A percentile compares a stretch with the other conserved stretches of the same genome.
These are phyloP conservation scores for Graphilbum ipis-grandicollis DNA, from an alignment of 2,329 filamentous ascomycete species.

Conservation along the genomic window DNA sequence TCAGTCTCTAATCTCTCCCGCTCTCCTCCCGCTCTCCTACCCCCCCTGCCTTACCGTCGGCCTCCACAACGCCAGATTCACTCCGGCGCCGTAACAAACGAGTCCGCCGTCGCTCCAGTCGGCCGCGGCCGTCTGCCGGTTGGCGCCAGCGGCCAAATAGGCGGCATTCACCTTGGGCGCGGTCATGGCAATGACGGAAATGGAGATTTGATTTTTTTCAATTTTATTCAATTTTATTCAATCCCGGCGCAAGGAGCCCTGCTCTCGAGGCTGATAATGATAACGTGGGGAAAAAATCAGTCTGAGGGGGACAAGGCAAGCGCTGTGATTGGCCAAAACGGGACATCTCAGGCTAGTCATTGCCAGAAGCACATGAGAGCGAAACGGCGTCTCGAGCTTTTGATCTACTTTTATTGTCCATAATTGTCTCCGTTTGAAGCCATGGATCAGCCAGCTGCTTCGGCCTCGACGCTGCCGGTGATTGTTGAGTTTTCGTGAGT, in stretches of 20 bases:
- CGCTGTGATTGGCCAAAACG: constrained; percentile 8
- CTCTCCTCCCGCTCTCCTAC: background rate
- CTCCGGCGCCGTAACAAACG: constrained; percentile 77
- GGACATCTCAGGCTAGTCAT: too few species aligned
- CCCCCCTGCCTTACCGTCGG: constrained; percentile 40
- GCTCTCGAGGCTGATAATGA: background rate
- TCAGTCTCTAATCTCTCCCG: background rate
- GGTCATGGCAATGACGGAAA: too few species aligned
- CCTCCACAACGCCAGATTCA: constrained; percentile 78
- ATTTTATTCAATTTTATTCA: too few species aligned
- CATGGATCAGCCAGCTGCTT: too few species aligned
- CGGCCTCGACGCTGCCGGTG: constrained; percentile 19
- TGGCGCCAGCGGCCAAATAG: constrained; percentile 65
- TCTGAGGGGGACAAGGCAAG: constrained; percentile 1
- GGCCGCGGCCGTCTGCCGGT: constrained; percentile 73
- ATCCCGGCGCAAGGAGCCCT: too few species aligned
- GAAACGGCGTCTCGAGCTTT: too few species aligned
- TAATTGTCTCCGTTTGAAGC: too few species aligned
- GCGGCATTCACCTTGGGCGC: constrained; percentile 17
- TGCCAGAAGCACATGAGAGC: too few species aligned
- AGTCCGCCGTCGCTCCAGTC: constrained; percentile 67
- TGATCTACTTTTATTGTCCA: too few species aligned
- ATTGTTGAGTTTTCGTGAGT: constrained; percentile 43
- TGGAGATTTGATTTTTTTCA: too few species aligned
- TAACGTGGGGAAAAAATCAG: background rate